phyloP scores from a whole-genome alignment of 2,329 filamentous ascomycete species.

The Camptophora hylomeconis region DNA sequence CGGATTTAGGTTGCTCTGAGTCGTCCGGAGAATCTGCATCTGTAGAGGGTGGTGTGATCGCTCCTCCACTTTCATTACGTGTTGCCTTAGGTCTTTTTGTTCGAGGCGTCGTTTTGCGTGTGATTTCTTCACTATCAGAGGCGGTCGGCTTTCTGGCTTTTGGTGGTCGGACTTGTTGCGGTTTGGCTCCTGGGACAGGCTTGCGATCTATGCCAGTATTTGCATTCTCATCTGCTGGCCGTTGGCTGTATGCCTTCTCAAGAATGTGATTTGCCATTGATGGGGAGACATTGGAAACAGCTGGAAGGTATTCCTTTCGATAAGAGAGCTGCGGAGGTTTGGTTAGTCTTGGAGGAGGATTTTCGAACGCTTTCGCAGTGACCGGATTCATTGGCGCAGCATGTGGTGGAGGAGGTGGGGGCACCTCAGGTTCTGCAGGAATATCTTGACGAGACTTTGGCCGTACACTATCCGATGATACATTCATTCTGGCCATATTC shows the following conservation, averaged over 20 bases:
- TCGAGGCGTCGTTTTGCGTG: not conserved
- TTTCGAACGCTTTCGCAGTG: slow-evolving; percentile 7
- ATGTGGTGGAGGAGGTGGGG: slow-evolving; percentile 10
- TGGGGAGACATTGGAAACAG: slow-evolving; percentile 18
- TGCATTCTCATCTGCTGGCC: slow-evolving; percentile 4
- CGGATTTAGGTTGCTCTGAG: slow-evolving; percentile 34
- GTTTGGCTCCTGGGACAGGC: slow-evolving; percentile 14
- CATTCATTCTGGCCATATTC: too few relatives aligned
- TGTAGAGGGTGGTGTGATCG: slow-evolving; percentile 34
- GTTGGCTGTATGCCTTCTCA: slow-evolving; percentile 11
- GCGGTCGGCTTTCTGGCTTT: slow-evolving; percentile 1
- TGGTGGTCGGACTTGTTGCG: slow-evolving; percentile 1
- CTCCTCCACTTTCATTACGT: slow-evolving; percentile 24
- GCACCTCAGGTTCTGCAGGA: slow-evolving; percentile 8
- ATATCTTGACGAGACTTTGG: not conserved
- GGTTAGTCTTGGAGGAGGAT: slow-evolving; percentile 9
- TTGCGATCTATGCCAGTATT: slow-evolving; percentile 18
- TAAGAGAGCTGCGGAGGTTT: slow-evolving; percentile 27
- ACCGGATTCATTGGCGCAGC: slow-evolving; percentile 2
- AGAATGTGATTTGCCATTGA: slow-evolving; percentile 12
- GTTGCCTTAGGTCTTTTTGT: slow-evolving; percentile 12
- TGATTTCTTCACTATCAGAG: not conserved
- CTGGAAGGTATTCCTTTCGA: slow-evolving; percentile 37
- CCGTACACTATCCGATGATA: too few relatives aligned
- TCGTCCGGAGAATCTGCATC: slow-evolving; percentile 37